A percentile compares a stretch with the other conserved stretches of the same genome.
These are phyloP conservation scores for Endotrypanum monterogeii DNA, from an alignment of 208 protist genomes.

Conservation along the genomic window DNA sequence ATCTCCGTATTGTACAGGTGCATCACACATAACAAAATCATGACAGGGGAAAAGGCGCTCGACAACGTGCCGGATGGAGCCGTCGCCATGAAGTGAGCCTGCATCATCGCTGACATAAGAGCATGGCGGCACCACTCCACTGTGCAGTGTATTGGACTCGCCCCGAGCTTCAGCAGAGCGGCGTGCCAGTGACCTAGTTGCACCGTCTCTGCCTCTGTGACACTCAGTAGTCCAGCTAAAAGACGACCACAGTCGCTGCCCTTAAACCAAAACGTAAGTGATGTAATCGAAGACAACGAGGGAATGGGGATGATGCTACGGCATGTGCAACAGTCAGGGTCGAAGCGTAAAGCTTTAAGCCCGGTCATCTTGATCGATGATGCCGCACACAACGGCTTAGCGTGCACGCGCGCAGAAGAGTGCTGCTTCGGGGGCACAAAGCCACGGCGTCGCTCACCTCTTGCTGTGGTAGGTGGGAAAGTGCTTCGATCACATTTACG, in stretches of 20 bases:
- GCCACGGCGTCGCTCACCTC: constrained; percentile 13
- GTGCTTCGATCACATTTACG: not conserved
- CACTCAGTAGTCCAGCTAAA: constrained; percentile 18
- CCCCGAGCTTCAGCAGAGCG: constrained; percentile 54
- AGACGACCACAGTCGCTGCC: constrained; percentile 16
- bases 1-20: constrained; percentile 79
- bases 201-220: constrained; percentile 10
- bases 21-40: constrained; percentile 58
- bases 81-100: constrained; percentile 18
- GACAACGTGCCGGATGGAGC: not conserved
- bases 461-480: not conserved
- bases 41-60: constrained; percentile 15
- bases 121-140: constrained; percentile 58
- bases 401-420: not conserved
- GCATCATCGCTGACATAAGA: constrained; percentile 46
- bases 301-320: constrained; percentile 9
- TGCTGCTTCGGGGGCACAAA: constrained; percentile 34
- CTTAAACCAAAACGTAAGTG: constrained; percentile 21
- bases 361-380: not conserved
- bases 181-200: constrained; percentile 37
- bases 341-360: constrained; percentile 14
- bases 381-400: not conserved
- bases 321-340: not conserved
- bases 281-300: constrained; percentile 12
- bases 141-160: constrained; percentile 35